Conservation (phyloP, 2,329 filamentous ascomycete species). For the Fusarium verticillioides region DNA sequence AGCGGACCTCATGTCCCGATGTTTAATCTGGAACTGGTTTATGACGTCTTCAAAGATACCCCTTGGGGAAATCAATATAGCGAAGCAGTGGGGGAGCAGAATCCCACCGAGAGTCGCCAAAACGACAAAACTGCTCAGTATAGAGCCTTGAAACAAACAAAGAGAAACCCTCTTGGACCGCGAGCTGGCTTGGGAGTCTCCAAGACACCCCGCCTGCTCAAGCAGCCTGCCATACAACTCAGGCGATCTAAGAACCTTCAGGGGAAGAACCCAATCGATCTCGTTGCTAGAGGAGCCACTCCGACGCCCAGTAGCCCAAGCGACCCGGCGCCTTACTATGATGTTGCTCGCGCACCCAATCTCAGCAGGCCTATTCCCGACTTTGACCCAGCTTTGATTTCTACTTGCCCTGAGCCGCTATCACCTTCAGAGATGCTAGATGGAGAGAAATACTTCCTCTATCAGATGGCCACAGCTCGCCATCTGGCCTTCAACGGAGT, state of each 20-base stretch:
- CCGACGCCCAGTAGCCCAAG: not conserved
- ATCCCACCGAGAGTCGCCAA: not conserved
- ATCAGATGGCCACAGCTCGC: conserved; percentile 34
- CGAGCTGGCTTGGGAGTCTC: not conserved
- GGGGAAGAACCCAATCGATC: not conserved
- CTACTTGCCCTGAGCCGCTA: conserved; percentile 13
- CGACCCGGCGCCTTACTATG: not conserved
- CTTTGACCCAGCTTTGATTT: not conserved
- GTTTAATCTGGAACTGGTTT: not conserved
- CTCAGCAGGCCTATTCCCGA: not conserved
- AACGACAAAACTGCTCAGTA: not conserved
- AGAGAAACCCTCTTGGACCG: not conserved
- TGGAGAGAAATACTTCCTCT: conserved; percentile 1
- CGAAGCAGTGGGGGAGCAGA: not conserved
- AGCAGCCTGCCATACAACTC: not conserved
- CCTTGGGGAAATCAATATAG: not conserved
- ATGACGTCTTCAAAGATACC: not conserved
- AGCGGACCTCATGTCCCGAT: not conserved
- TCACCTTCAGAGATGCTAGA: conserved; percentile 1
- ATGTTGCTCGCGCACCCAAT: not conserved
- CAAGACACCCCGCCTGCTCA: conserved; percentile 3
- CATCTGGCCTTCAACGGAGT: conserved; percentile 24
- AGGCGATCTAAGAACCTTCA: not conserved
- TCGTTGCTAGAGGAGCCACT: not conserved
- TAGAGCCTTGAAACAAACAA: not conserved